phyloP scores from a whole-genome alignment of 2,329 filamentous ascomycete genomes.

The Epichloe coenophiala region DNA sequence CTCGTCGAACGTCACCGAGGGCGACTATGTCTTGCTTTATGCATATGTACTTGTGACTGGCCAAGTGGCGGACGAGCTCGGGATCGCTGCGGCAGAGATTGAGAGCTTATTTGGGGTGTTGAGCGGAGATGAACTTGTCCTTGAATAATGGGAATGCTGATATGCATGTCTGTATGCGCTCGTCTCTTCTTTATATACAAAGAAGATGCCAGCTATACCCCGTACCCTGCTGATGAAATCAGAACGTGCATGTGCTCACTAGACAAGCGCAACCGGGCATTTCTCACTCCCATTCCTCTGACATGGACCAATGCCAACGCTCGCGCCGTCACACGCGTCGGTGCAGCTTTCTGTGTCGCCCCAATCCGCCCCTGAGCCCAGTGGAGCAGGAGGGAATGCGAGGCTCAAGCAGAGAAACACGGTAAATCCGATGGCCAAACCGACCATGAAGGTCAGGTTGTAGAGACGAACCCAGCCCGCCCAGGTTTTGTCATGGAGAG shows the following conservation, averaged over 20 bases:
- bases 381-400: background rate
- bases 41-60: constrained; percentile 62
- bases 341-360: background rate
- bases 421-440: constrained; percentile 14
- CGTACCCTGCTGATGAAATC: no score
- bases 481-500: constrained; percentile 8
- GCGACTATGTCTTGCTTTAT: constrained; percentile 81
- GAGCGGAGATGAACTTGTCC: constrained; percentile 10
- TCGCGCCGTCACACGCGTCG: background rate
- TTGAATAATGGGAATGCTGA: constrained; percentile 2
- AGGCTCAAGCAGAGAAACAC: background rate
- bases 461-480: constrained; percentile 23
- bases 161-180: background rate
- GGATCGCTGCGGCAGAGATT: constrained; percentile 40
- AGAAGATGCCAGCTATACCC: no score
- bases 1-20: constrained; percentile 37
- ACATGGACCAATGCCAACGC: background rate
- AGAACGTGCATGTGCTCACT: background rate
- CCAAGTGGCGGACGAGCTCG: constrained; percentile 48
- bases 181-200: no score
- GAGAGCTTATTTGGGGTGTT: constrained; percentile 45
- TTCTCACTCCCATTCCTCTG: background rate
- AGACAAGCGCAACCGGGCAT: background rate
- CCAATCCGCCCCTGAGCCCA: background rate
- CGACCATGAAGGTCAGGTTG: constrained; percentile 27